Base-by-base conservation (phyloP, 345 rosid species). In the Corchorus capsularis region DNA sequence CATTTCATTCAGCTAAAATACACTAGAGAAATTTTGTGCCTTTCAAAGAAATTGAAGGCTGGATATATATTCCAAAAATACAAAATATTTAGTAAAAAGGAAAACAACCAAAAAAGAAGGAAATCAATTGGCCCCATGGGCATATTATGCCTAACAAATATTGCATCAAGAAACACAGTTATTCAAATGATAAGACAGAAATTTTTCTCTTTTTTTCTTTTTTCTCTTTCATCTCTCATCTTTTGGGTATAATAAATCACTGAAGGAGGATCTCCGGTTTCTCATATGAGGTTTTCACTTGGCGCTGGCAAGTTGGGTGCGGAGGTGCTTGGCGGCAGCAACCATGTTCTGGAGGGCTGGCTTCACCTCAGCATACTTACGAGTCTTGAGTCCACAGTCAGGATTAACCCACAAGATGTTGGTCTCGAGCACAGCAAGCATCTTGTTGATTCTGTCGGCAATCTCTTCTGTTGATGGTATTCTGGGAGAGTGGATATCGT, bases 321-420 rank as follows among this genome's bases (percentile, higher is more conserved):
- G 98, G 89, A 93, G 94, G 68, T 86, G 85, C 89, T 94, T 93
- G 69, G 97, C 95, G 0, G 98, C 97, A 2, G 88, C 92, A 77
- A 93, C 99, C 99, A 93, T 90, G 92, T 87, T 87, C 70, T 75
- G 77, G 74, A 95, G 92, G 37, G 99, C 98, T 7, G 98, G 99
- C 82, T 89, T 95, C 67, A 95, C 99, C 85, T 95, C 98, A 0
- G 87, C 9, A 82, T 93, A 93, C 87, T 93, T 95, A 65, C 97
- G 93, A 60, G 98, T 95, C 89, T 93, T 95, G 77, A 95, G 89
- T 39, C 99, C 98, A 67, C 98, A 95, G 87, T 95, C 98, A 11
- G 99, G 99, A 89, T 95, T 95, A 34, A 95, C 98, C 99, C 98
- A 95, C 86, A 95, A 77, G 86, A 95, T 82, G 92, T 91, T 91